Conservation (phyloP, 1,139 yeast genomes). For the Arxiozyma bovina region DNA sequence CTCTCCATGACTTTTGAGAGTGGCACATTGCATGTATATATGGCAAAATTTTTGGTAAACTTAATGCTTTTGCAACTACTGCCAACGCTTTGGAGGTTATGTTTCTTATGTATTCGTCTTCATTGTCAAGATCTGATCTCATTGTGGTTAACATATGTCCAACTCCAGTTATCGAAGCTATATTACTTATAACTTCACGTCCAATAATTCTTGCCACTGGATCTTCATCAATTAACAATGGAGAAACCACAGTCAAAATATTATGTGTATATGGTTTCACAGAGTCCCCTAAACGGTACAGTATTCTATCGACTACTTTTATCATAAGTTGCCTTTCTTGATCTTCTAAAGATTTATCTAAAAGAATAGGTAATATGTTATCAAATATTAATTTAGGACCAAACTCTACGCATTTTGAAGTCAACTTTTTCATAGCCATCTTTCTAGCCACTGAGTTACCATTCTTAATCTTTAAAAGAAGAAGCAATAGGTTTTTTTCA, state of each 20-base stretch:
- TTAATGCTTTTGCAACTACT: slow-evolving; percentile 73
- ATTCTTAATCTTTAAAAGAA: slow-evolving; percentile 65
- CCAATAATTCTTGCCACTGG: slow-evolving; percentile 66
- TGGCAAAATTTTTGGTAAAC: slow-evolving; percentile 63
- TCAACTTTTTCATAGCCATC: slow-evolving; percentile 57
- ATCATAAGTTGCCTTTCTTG: slow-evolving; percentile 78
- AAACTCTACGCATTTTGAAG: slow-evolving; percentile 53
- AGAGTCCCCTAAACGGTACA: slow-evolving; percentile 54
- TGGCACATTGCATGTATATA: slow-evolving; percentile 74
- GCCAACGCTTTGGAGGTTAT: slow-evolving; percentile 76
- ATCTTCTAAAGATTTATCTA: slow-evolving; percentile 67
- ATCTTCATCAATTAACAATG: slow-evolving; percentile 75
- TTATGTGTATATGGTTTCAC: slow-evolving; percentile 69
- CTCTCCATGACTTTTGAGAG: slow-evolving; percentile 74
- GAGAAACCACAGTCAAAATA: slow-evolving; percentile 66
- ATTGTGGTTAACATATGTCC: slow-evolving; percentile 67
- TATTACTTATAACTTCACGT: slow-evolving; percentile 63
- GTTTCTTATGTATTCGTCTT: slow-evolving; percentile 75
- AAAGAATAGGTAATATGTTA: slow-evolving; percentile 61
- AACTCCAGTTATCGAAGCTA: slow-evolving; percentile 77
- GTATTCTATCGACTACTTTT: slow-evolving; percentile 61
- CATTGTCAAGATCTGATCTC: slow-evolving; percentile 74
- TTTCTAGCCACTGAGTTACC: slow-evolving; percentile 65
- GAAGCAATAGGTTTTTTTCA: slow-evolving; percentile 54
- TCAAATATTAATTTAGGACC: slow-evolving; percentile 68